Percentiles rank a stretch among this genome's conserved stretches.
phyloP scores from a whole-genome alignment of 768 basidiomycete species.

The Tremella yokohamensis region DNA sequence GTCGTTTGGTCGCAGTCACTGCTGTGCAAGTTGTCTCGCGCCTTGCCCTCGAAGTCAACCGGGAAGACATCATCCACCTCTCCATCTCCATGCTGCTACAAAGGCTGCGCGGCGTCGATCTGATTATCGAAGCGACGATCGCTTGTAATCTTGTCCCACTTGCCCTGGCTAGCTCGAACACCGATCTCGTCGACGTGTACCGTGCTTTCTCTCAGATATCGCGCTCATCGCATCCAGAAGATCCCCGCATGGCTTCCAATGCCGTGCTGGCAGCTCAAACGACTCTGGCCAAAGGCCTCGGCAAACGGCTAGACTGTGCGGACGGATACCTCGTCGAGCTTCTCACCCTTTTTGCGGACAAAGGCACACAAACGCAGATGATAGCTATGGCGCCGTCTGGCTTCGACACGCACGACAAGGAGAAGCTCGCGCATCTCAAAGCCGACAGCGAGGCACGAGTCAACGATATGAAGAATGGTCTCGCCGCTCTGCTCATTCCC shows the following conservation, averaged over 20 bases:
- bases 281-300: slow-evolving; percentile 73
- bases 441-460: slow-evolving; percentile 43
- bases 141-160: slow-evolving; percentile 87
- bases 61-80: slow-evolving; percentile 80
- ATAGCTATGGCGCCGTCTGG: slow-evolving; percentile 54
- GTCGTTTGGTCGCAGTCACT: slow-evolving; percentile 76
- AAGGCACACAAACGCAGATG: slow-evolving; percentile 86
- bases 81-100: slow-evolving; percentile 92
- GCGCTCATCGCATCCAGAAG: slow-evolving; percentile 79
- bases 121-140: slow-evolving; percentile 83
- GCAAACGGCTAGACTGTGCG: slow-evolving; percentile 70
- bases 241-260: slow-evolving; percentile 81
- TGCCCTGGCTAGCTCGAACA: slow-evolving; percentile 71
- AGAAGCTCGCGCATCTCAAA: slow-evolving; percentile 22
- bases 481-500: slow-evolving; percentile 81
- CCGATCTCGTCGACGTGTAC: slow-evolving; percentile 77
- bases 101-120: slow-evolving; percentile 76
- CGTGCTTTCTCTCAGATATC: slow-evolving; percentile 79
- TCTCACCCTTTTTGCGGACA: slow-evolving; percentile 79
- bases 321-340: slow-evolving; percentile 78
- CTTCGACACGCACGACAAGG: slow-evolving; percentile 62
- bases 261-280: slow-evolving; percentile 92
- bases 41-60: slow-evolving; percentile 78
- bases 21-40: slow-evolving; percentile 87
- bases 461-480: slow-evolving; percentile 65